phyloP scores from a whole-genome alignment of 768 basidiomycete genomes.

The Russula earlei region DNA sequence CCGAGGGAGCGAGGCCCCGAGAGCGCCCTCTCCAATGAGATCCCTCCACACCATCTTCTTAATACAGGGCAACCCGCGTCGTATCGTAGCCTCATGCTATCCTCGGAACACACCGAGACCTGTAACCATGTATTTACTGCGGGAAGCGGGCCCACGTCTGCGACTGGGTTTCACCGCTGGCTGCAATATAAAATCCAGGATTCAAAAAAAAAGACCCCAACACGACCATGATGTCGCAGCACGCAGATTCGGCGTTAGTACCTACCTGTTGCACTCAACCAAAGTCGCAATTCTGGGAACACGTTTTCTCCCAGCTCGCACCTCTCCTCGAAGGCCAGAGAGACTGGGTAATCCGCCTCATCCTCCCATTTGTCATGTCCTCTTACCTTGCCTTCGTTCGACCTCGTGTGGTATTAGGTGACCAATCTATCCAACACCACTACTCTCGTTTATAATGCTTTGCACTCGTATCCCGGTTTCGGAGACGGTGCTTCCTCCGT shows the following conservation, averaged over 20 bases:
- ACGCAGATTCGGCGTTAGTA: constrained; percentile 81
- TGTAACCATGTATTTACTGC: too few relatives aligned
- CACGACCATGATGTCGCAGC: constrained; percentile 61
- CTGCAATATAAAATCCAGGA: too few relatives aligned
- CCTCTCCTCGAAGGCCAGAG: constrained; percentile 55
- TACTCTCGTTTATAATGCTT: constrained; percentile 68
- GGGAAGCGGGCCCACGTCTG: too few relatives aligned
- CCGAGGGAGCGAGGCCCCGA: too few relatives aligned
- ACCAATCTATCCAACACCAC: constrained; percentile 84
- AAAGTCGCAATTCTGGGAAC: constrained; percentile 73
- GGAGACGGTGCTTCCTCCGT: constrained; percentile 59
- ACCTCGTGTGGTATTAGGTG: constrained; percentile 37
- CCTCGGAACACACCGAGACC: too few relatives aligned
- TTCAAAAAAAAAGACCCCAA: too few relatives aligned
- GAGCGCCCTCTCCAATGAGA: too few relatives aligned
- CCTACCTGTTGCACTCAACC: constrained; percentile 59
- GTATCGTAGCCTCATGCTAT: too few relatives aligned
- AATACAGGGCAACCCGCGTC: too few relatives aligned
- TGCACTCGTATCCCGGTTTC: constrained; percentile 62
- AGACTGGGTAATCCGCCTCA: constrained; percentile 52
- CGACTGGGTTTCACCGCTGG: too few relatives aligned
- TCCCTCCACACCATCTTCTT: too few relatives aligned
- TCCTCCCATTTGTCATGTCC: background rate
- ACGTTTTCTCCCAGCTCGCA: constrained; percentile 56
- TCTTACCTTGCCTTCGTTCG: background rate